Evolutionary conservation across 352 stramenopile species (phyloP).

Genomic region (Elongisporangium undulatum): DNA sequence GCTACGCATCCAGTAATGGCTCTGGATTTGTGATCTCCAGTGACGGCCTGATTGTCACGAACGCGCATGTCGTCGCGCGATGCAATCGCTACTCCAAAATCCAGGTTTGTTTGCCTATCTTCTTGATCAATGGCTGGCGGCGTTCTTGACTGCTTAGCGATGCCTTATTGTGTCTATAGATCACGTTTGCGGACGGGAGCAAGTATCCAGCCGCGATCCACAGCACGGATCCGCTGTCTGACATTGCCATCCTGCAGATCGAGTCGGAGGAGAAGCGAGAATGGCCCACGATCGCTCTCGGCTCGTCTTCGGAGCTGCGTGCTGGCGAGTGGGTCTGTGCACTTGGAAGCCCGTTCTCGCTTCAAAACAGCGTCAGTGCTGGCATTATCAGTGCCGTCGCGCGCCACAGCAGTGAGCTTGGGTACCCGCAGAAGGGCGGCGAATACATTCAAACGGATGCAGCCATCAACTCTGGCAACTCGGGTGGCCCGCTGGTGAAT

Average conservation of each 20-base stretch:
- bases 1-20: conserved; percentile 75
- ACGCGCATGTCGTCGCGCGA: conserved; percentile 88
- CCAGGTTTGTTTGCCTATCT: conserved; percentile 28
- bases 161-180: conserved; percentile 14
- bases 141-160: neutral
- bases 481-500: conserved; percentile 91
- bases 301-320: conserved; percentile 70
- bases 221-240: conserved; percentile 82
- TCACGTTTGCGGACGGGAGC: conserved; percentile 83
- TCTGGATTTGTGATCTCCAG: conserved; percentile 91
- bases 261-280: conserved; percentile 42
- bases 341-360: conserved; percentile 87
- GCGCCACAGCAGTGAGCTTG: conserved; percentile 86
- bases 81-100: conserved; percentile 82
- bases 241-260: conserved; percentile 90
- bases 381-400: conserved; percentile 91
- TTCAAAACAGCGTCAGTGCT: conserved; percentile 90
- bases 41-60: conserved; percentile 90
- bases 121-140: neutral
- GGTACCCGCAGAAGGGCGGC: conserved; percentile 67
- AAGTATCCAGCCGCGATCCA: conserved; percentile 76
- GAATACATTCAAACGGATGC: conserved; percentile 95
- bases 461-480: conserved; percentile 92
- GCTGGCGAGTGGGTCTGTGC: conserved; percentile 91
- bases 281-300: conserved; percentile 72